Percentiles rank a stretch among this genome's conserved stretches.
These are phyloP conservation scores for Chalciporus pseudorubinellus DNA, from an alignment of 768 basidiomycete genomes.

Conservation along the genomic window DNA sequence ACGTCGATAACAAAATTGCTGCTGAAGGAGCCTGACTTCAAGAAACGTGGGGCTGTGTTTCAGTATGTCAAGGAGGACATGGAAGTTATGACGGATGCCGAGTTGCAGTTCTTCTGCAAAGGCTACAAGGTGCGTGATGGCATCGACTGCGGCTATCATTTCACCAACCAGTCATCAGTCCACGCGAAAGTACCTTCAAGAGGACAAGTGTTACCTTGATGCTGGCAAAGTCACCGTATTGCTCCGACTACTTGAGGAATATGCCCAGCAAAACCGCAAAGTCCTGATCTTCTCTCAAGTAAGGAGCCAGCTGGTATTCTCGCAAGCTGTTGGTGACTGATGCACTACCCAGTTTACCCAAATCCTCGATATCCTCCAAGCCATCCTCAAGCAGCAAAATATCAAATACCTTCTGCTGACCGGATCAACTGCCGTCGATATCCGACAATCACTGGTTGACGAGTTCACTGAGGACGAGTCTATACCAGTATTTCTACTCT, in stretches of 20 bases:
- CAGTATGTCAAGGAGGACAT: constrained; percentile 95
- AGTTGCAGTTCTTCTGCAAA: constrained; percentile 82
- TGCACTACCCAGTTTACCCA: constrained; percentile 74
- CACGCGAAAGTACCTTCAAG: constrained; percentile 70
- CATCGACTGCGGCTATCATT: neutral
- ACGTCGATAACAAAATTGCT: constrained; percentile 75
- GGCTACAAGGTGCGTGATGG: constrained; percentile 68
- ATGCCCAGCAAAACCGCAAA: constrained; percentile 68
- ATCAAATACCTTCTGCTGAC: constrained; percentile 84
- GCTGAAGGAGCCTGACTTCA: constrained; percentile 90
- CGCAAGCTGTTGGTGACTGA: neutral
- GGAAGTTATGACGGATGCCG: constrained; percentile 97
- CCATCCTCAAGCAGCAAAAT: constrained; percentile 66
- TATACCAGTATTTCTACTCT: constrained; percentile 86
- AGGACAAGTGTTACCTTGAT: constrained; percentile 73
- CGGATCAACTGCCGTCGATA: constrained; percentile 90
- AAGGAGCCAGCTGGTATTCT: constrained; percentile 17
- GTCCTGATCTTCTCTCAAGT: constrained; percentile 95
- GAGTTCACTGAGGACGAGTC: constrained; percentile 84
- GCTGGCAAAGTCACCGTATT: constrained; percentile 85
- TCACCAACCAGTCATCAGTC: constrained; percentile 43
- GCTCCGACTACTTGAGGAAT: constrained; percentile 65
- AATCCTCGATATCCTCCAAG: constrained; percentile 89
- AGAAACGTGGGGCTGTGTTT: constrained; percentile 73
- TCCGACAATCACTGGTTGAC: constrained; percentile 90